phyloP scores from a whole-genome alignment of 1,139 yeast genomes.

The Magnusiomyces sp. region DNA sequence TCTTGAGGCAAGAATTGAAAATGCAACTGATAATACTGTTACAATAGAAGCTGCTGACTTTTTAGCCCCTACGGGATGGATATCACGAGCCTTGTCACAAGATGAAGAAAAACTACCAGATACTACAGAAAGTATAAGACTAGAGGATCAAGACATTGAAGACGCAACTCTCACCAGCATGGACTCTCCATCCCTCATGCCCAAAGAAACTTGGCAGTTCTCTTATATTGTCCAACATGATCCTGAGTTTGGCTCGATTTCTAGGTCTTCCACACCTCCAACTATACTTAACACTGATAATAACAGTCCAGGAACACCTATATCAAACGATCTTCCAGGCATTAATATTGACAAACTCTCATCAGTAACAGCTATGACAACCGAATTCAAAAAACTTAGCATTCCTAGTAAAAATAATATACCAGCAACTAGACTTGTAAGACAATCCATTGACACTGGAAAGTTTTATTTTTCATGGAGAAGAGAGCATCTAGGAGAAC shows the following conservation, averaged over 20 bases:
- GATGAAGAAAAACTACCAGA: background rate
- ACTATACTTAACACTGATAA: too few species aligned
- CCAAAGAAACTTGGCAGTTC: constrained; percentile 21
- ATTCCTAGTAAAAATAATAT: too few species aligned
- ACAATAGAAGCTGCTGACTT: constrained; percentile 28
- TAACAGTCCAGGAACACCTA: too few species aligned
- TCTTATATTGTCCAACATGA: constrained; percentile 17
- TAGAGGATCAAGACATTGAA: background rate
- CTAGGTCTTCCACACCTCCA: too few species aligned
- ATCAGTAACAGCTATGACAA: too few species aligned
- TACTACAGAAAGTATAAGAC: background rate
- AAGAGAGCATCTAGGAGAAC: constrained; percentile 32
- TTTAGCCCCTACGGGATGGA: constrained; percentile 26
- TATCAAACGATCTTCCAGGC: too few species aligned
- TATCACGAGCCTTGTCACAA: constrained; percentile 16
- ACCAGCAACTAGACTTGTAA: too few species aligned
- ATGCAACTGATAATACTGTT: constrained; percentile 25
- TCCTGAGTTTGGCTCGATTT: constrained; percentile 1
- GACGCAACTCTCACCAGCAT: background rate
- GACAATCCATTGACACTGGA: constrained; percentile 19
- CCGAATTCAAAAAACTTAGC: too few species aligned
- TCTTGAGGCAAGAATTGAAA: constrained; percentile 32
- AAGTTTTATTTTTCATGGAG: constrained; percentile 30
- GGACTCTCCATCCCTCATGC: constrained; percentile 17
- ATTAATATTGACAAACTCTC: too few species aligned